Conservation (phyloP, 1,284 basidiomycete species). For the Quambalaria eucalypti region DNA sequence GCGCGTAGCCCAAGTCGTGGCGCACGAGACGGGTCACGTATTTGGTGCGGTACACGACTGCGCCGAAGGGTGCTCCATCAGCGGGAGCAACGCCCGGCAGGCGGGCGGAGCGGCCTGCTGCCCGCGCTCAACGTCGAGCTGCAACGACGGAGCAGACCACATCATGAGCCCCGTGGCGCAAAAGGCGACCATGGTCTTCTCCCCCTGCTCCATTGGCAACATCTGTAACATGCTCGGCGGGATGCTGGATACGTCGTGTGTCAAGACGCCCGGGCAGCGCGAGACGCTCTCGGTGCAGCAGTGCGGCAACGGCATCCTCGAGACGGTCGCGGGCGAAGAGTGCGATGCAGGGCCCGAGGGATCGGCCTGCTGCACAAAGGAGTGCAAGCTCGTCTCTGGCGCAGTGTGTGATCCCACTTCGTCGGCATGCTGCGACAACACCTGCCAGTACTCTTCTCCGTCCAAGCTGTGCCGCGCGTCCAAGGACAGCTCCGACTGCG, state of each 20-base stretch:
- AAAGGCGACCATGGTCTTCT: slow-evolving; percentile 2
- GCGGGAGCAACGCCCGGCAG: slow-evolving; percentile 35
- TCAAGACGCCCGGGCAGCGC: slow-evolving; percentile 23
- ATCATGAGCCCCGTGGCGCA: slow-evolving; percentile 8
- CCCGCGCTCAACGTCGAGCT: slow-evolving; percentile 58
- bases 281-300: slow-evolving; percentile 33
- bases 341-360: slow-evolving; percentile 74
- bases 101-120: slow-evolving; percentile 56
- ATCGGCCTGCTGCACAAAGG: slow-evolving; percentile 61
- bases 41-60: slow-evolving; percentile 72
- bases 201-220: slow-evolving; percentile 67
- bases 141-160: slow-evolving; percentile 55
- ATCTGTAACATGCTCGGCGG: slow-evolving; percentile 55
- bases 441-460: slow-evolving; percentile 62
- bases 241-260: slow-evolving; percentile 47
- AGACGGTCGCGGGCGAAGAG: slow-evolving; percentile 58
- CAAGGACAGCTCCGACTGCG: slow-evolving; percentile 59
- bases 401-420: slow-evolving; percentile 73
- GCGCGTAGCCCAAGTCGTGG: slow-evolving; percentile 64
- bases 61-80: slow-evolving; percentile 57
- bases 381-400: slow-evolving; percentile 66
- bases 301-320: slow-evolving; percentile 50
- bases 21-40: slow-evolving; percentile 79
- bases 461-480: slow-evolving; percentile 62
- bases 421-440: slow-evolving; percentile 64